A percentile compares a stretch with the other conserved stretches of the same genome.
Evolutionary conservation across 192 early-diverging fungal genomes (phyloP).

Genomic region (Phycomyces nitens): DNA sequence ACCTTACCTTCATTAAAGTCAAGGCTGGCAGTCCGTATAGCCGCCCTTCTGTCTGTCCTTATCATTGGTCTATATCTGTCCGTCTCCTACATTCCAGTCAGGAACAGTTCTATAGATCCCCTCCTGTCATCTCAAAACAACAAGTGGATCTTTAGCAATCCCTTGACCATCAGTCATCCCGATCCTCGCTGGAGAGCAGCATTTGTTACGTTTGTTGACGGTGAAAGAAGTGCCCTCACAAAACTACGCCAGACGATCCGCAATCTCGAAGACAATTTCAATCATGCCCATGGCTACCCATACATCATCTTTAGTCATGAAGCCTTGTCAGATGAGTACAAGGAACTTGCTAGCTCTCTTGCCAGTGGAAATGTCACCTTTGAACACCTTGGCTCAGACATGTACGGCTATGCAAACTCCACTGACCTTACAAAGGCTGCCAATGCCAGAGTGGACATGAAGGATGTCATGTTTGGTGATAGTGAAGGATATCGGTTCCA

Average conservation of each 20-base stretch:
- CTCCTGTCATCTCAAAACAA: constrained; percentile 2
- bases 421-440: constrained; percentile 25
- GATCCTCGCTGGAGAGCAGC: constrained; percentile 15
- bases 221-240: constrained; percentile 5
- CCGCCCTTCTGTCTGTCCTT: background rate
- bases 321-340: constrained; percentile 28
- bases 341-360: constrained; percentile 19
- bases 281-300: constrained; percentile 24
- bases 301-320: constrained; percentile 34
- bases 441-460: constrained; percentile 19
- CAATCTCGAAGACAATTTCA: constrained; percentile 36
- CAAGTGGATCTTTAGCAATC: constrained; percentile 1
- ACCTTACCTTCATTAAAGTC: constrained; percentile 1
- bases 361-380: constrained; percentile 24
- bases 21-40: background rate
- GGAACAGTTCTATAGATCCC: background rate
- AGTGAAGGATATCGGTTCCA: constrained; percentile 40
- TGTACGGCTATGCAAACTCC: constrained; percentile 20
- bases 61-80: background rate
- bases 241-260: constrained; percentile 27
- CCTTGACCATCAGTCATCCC: background rate
- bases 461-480: constrained; percentile 27
- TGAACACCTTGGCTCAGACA: constrained; percentile 17
- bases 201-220: constrained; percentile 24
- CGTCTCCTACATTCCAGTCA: background rate